Percentiles rank a stretch among this genome's conserved stretches.
These are phyloP conservation scores for Backusella sp. DNA, from an alignment of 192 early-diverging fungal genomes.

Conservation along the genomic window DNA sequence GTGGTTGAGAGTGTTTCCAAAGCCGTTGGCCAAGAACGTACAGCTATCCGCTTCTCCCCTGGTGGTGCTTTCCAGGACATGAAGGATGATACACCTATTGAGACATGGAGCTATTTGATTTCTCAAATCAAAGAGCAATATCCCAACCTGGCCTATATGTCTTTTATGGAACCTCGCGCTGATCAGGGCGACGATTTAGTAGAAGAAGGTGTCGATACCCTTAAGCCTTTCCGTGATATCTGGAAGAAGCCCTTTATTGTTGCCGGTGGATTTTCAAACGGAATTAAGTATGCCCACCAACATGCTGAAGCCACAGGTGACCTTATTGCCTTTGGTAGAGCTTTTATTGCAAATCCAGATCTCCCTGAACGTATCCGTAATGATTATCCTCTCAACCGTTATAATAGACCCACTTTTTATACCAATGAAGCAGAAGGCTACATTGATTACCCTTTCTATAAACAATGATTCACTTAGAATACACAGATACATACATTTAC, in stretches of 20 bases:
- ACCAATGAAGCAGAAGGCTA: slow-evolving; percentile 9
- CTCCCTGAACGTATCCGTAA: slow-evolving; percentile 21
- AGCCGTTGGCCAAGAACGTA: slow-evolving; percentile 28
- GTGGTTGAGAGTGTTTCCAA: slow-evolving; percentile 27
- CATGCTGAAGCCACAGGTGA: slow-evolving; percentile 21
- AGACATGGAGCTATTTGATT: slow-evolving; percentile 29
- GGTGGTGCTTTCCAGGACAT: slow-evolving; percentile 37
- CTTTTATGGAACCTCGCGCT: slow-evolving; percentile 30
- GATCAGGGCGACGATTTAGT: slow-evolving; percentile 44
- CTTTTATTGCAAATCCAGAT: slow-evolving; percentile 37
- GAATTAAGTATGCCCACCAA: neutral
- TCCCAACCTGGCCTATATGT: slow-evolving; percentile 34
- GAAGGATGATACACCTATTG: slow-evolving; percentile 26
- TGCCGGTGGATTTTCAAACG: slow-evolving; percentile 23
- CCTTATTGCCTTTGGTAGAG: slow-evolving; percentile 26
- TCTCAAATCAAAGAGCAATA: slow-evolving; percentile 25
- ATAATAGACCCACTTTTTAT: slow-evolving; percentile 26
- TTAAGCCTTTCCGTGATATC: slow-evolving; percentile 10
- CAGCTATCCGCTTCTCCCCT: slow-evolving; percentile 34
- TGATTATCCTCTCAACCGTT: slow-evolving; percentile 10
- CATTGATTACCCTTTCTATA: slow-evolving; percentile 25
- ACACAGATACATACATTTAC: neutral
- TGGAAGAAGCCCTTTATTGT: slow-evolving; percentile 24
- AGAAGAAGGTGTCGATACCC: neutral
- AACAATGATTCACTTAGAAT: neutral